Conservation (phyloP, 2,329 filamentous ascomycete genomes). For the Monilinia fructicola region DNA sequence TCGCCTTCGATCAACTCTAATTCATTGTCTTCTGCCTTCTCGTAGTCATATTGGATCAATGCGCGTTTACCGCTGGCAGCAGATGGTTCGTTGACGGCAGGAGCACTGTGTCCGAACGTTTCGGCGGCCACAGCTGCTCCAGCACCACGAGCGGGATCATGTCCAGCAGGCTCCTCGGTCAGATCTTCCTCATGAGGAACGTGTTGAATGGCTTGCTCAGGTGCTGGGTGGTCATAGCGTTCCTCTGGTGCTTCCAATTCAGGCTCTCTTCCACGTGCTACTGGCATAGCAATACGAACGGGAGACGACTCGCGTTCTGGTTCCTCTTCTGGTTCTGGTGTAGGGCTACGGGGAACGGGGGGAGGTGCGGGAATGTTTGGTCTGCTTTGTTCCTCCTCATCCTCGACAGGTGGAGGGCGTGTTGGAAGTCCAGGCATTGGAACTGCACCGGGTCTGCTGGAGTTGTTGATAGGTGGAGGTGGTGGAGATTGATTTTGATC, state of each 20-base stretch:
- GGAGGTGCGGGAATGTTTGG: slow-evolving; percentile 46
- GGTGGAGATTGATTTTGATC: slow-evolving; percentile 41
- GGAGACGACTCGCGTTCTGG: slow-evolving; percentile 65
- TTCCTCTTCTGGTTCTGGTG: slow-evolving; percentile 44
- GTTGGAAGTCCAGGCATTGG: slow-evolving; percentile 75
- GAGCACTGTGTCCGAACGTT: slow-evolving; percentile 44
- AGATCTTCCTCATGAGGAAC: slow-evolving; percentile 65
- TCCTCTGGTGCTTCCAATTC: slow-evolving; percentile 54
- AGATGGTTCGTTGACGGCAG: slow-evolving; percentile 46
- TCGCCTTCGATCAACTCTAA: slow-evolving; percentile 88
- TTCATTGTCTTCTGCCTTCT: slow-evolving; percentile 97
- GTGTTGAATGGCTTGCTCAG: slow-evolving; percentile 62
- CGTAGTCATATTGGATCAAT: slow-evolving; percentile 89
- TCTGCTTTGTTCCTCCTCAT: slow-evolving; percentile 53
- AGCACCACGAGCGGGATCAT: slow-evolving; percentile 59
- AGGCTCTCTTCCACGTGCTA: slow-evolving; percentile 60
- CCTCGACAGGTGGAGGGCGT: slow-evolving; percentile 52
- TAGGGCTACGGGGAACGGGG: slow-evolving; percentile 41
- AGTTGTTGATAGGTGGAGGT: slow-evolving; percentile 41
- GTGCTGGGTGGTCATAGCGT: slow-evolving; percentile 51
- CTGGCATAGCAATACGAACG: slow-evolving; percentile 81
- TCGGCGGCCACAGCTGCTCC: slow-evolving; percentile 55
- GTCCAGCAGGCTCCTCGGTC: slow-evolving; percentile 61
- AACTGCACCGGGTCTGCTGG: slow-evolving; percentile 67
- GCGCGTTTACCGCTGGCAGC: slow-evolving; percentile 67